phyloP scores from a whole-genome alignment of 2,329 filamentous ascomycete species.

The Harringtonia lauricola region DNA sequence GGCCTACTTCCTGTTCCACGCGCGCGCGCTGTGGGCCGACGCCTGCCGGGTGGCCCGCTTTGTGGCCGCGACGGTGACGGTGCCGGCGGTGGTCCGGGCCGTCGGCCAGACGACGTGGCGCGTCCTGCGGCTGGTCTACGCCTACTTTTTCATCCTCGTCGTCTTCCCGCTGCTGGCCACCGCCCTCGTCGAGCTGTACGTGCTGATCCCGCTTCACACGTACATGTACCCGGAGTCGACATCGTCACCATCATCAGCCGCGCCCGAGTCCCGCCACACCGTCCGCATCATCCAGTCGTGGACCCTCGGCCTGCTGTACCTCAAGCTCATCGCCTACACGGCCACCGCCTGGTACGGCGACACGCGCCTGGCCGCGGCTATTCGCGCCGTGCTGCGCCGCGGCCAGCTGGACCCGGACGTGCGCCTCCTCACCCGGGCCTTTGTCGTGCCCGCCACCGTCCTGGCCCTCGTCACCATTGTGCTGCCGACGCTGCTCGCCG shows the following conservation, averaged over 20 bases:
- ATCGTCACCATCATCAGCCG: conserved; percentile 11
- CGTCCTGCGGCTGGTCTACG: conserved; percentile 51
- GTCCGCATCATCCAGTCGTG: conserved; percentile 87
- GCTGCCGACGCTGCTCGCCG: conserved; percentile 51
- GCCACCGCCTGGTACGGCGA: conserved; percentile 56
- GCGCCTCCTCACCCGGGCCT: conserved; percentile 67
- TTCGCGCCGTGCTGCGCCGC: conserved; percentile 60
- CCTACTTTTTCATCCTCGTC: conserved; percentile 64
- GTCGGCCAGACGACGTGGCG: conserved; percentile 19
- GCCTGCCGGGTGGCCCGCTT: conserved; percentile 20
- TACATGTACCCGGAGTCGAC: conserved; percentile 42
- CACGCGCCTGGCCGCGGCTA: conserved; percentile 61
- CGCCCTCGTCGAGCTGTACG: conserved; percentile 74
- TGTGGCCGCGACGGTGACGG: conserved; percentile 15
- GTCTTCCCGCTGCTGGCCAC: conserved; percentile 73
- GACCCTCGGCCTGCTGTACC: conserved; percentile 84
- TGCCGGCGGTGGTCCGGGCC: conserved; percentile 17
- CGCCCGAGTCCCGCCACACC: conserved; percentile 43
- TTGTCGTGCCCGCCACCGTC: conserved; percentile 65
- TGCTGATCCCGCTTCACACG: conserved; percentile 77
- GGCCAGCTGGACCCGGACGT: conserved; percentile 75
- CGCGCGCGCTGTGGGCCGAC: conserved; percentile 25
- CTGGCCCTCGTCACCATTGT: conserved; percentile 52
- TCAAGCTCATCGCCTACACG: conserved; percentile 65
- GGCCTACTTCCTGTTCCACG: conserved; percentile 49